Evolutionary conservation across 441 rosid species (phyloP).

Genomic region (Raphanus hybrid): DNA sequence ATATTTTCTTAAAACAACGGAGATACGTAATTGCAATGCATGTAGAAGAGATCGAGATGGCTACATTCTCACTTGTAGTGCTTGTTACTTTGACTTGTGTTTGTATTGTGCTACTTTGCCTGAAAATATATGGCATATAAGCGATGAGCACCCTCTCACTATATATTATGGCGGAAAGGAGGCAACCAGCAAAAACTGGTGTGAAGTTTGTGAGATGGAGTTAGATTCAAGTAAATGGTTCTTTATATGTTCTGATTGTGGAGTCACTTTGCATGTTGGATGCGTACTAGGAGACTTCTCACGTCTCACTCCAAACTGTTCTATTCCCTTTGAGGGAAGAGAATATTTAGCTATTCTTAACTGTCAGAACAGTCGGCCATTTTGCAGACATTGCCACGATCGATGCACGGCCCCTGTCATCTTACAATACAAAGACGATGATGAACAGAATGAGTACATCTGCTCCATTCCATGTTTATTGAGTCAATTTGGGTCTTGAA

Average conservation of each 20-base stretch:
- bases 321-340: fast-evolving
- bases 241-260: constrained; percentile 25
- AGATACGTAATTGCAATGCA: background rate
- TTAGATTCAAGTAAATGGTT: constrained; percentile 22
- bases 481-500: background rate
- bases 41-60: fast-evolving
- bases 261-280: constrained; percentile 9
- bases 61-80: background rate
- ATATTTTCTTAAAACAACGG: fast-evolving
- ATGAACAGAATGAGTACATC: background rate
- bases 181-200: background rate
- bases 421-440: background rate
- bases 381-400: constrained; percentile 1
- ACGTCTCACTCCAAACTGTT: background rate
- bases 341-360: background rate
- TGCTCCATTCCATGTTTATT: background rate
- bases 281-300: constrained; percentile 26
- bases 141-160: constrained; percentile 30
- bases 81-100: constrained; percentile 10
- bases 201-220: constrained; percentile 30
- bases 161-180: background rate
- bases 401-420: constrained; percentile 16
- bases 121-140: background rate
- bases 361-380: constrained; percentile 12
- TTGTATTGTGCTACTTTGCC: constrained; percentile 18